Evolutionary conservation across 768 basidiomycete genomes (phyloP), one percentile per base, ranked within the genome.

Genomic region (Lentinula guzmanii): DNA sequence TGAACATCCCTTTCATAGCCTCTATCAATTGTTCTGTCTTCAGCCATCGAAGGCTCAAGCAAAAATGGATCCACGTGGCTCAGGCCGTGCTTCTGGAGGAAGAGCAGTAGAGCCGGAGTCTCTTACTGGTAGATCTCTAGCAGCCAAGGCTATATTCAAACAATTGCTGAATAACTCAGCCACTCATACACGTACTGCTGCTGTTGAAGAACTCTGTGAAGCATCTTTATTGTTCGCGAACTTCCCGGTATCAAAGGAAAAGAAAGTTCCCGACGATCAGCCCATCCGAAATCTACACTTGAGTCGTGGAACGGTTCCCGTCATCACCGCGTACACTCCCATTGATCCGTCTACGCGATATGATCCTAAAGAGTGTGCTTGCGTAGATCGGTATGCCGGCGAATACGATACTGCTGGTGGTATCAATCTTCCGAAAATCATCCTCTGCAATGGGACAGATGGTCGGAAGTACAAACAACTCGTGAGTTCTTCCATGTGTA

Each of bases 1-100:
- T 61, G 93, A 98, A 57, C 97, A 99, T 69, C 95, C 96, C 0
- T 98, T 93, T 74, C 97, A 99, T 70, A 89, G 85, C 65, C 75
- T 97, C 6, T 96, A 95, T 72, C 93, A 95, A 65, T 83, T 98
- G 2, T 91, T 87, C 70, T 91, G 91, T 59, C 74, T 96, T 63
- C 79, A 75, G 60, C 77, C 78, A 9, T 74, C 66, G 64, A 65
- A 65, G 61, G 65, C 58, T 21, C 65, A 9, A 61, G 62, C 31
- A 41, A 62, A 48, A 42, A 33, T 3, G 4, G 42, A 62, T 24
- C 75, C 80, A 62, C 77, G 86, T 59, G 74, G 78, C 52, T 84
- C 86, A 7, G 70, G 72, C 35, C 80, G 82, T 31, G 74, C 73
- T 41, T n/a, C 35, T 39, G 41, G 41, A 28, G 55, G 55, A 5